Percentiles rank a stretch among this genome's conserved stretches.
phyloP scores from a whole-genome alignment of 2,329 filamentous ascomycete species.

The Rasamsonia emersonii region DNA sequence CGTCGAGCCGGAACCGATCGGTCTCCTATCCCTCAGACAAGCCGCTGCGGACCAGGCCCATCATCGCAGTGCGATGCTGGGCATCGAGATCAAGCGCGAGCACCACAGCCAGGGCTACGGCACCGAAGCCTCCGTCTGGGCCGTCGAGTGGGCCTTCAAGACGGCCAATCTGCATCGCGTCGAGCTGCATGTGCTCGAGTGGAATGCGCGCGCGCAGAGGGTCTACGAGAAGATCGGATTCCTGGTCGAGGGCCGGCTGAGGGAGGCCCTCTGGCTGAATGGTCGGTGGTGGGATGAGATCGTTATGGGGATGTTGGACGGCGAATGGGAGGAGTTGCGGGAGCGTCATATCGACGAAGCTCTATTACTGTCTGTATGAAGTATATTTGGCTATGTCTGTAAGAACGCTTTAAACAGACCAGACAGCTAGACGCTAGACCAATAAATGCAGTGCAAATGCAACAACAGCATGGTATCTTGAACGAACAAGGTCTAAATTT shows the following conservation, averaged over 20 bases:
- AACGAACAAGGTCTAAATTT: no score
- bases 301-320: background rate
- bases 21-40: background rate
- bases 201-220: constrained; percentile 1
- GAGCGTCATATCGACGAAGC: no score
- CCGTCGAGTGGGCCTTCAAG: constrained; percentile 4
- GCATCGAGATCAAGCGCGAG: background rate
- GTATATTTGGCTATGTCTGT: no score
- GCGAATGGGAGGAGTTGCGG: constrained; percentile 2
- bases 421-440: no score
- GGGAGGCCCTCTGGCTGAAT: background rate
- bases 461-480: no score
- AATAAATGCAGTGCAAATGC: no score
- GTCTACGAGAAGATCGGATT: constrained; percentile 4
- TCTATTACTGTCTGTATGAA: no score
- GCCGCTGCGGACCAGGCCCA: background rate
- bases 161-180: constrained; percentile 2
- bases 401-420: no score
- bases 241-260: background rate
- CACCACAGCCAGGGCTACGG: constrained; percentile 2
- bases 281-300: constrained; percentile 4
- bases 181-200: background rate
- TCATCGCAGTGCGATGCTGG: background rate
- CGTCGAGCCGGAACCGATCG: no score
- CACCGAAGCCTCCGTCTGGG: constrained; percentile 1